phyloP scores from a whole-genome alignment of 2,329 filamentous ascomycete genomes.

The Fusarium buxicola region DNA sequence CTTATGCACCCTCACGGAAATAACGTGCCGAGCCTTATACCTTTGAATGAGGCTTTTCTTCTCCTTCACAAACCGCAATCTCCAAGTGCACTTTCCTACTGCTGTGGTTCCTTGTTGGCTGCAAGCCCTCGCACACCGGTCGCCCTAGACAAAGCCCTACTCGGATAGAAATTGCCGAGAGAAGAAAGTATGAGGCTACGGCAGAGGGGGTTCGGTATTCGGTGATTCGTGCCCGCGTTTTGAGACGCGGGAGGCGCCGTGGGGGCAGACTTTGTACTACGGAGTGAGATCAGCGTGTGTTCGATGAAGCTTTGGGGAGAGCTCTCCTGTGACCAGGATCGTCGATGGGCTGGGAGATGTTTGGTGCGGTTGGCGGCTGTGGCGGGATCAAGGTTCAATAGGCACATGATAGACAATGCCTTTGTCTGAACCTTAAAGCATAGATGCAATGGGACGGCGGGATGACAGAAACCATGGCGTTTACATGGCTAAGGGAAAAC shows the following conservation, averaged over 20 bases:
- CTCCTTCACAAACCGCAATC: neutral
- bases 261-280: slow-evolving; percentile 17
- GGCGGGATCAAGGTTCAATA: neutral
- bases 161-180: slow-evolving; percentile 37
- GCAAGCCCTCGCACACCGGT: slow-evolving; percentile 21
- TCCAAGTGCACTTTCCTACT: neutral
- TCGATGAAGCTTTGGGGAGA: slow-evolving; percentile 1
- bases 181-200: neutral
- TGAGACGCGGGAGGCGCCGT: slow-evolving; percentile 1
- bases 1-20: slow-evolving; percentile 32
- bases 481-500: too few relatives aligned
- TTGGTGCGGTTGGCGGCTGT: neutral
- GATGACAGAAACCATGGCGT: too few relatives aligned
- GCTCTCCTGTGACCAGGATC: neutral
- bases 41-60: slow-evolving; percentile 23
- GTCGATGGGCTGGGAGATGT: too few relatives aligned
- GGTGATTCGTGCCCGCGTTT: slow-evolving; percentile 40
- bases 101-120: neutral
- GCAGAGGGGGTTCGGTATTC: neutral
- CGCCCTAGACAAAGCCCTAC: slow-evolving; percentile 1
- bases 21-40: slow-evolving; percentile 29
- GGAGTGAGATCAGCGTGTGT: slow-evolving; percentile 3
- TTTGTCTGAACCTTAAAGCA: slow-evolving; percentile 3
- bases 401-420: slow-evolving; percentile 3
- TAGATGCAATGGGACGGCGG: too few relatives aligned